Percentiles rank a stretch among this genome's conserved stretches.
Conservation (phyloP, 169 alveolate genomes). For the Blepharisma undulans region DNA sequence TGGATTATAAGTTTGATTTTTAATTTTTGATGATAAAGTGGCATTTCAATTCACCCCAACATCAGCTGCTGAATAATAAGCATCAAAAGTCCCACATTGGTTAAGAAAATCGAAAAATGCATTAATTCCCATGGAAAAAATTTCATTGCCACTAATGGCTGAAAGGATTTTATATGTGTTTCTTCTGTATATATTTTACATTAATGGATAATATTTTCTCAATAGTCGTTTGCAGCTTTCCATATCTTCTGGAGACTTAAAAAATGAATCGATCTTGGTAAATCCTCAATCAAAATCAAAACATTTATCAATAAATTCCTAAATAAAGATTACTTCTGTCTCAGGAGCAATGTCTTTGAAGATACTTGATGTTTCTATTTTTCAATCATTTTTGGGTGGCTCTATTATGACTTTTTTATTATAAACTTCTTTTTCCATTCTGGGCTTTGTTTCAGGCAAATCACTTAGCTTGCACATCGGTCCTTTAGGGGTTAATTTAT, state of each 20-base stretch:
- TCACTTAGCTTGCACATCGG: background rate
- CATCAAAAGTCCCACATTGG: background rate
- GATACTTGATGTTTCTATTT: background rate
- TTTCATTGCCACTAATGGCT: background rate
- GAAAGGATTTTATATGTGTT: background rate
- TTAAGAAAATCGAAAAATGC: background rate
- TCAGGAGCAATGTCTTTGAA: background rate
- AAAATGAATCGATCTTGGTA: background rate
- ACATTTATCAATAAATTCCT: background rate
- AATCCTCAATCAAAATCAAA: background rate
- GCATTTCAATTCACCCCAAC: conserved; percentile 18
- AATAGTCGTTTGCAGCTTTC: background rate
- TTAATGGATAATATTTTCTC: background rate
- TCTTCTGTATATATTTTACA: background rate
- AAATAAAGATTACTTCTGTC: background rate
- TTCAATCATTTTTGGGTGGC: background rate
- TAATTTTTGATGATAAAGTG: background rate
- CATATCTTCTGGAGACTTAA: background rate
- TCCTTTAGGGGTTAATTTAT: background rate
- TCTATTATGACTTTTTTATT: no score
- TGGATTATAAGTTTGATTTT: conserved; percentile 1
- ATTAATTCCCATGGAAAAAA: conserved; percentile 14
- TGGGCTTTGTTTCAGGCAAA: background rate
- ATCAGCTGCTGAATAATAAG: background rate
- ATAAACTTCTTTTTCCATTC: background rate